Evolutionary conservation across 1,284 basidiomycete species (phyloP).

Genomic region (Blastosporella zonata): DNA sequence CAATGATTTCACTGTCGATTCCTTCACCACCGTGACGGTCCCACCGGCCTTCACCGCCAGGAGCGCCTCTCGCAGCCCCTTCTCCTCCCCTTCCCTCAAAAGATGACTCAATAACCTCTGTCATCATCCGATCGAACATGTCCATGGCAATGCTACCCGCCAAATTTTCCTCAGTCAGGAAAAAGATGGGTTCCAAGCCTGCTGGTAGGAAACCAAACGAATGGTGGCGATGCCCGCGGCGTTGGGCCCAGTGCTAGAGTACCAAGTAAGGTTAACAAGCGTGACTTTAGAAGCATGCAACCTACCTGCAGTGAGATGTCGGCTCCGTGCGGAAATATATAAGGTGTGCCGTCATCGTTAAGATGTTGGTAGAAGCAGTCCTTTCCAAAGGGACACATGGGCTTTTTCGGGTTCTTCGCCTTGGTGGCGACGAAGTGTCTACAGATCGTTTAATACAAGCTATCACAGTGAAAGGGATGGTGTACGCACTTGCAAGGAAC

Average conservation of each 20-base stretch:
- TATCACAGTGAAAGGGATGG: neutral
- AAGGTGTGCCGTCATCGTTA: constrained; percentile 60
- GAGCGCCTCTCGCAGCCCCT: neutral
- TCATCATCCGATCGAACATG: constrained; percentile 18
- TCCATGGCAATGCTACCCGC: constrained; percentile 17
- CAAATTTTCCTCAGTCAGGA: constrained; percentile 3
- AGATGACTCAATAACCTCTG: constrained; percentile 11
- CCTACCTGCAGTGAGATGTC: constrained; percentile 49
- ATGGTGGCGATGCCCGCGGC: neutral
- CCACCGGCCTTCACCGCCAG: neutral
- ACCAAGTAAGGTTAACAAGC: neutral
- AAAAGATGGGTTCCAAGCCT: neutral
- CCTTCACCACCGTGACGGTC: neutral
- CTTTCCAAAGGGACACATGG: constrained; percentile 68
- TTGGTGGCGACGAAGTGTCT: constrained; percentile 63
- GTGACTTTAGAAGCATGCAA: neutral
- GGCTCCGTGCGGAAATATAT: constrained; percentile 52
- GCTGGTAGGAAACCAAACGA: constrained; percentile 4
- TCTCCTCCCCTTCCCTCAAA: constrained; percentile 3
- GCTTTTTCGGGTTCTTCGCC: constrained; percentile 32
- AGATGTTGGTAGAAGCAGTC: constrained; percentile 76
- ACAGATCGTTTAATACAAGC: neutral
- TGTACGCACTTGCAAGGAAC: constrained; percentile 58
- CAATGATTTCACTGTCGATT: neutral
- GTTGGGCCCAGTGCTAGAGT: neutral